A percentile compares a stretch with the other conserved stretches of the same genome.
Evolutionary conservation across 257 asterid species (phyloP).

Genomic region (Euphrasia confusa): DNA sequence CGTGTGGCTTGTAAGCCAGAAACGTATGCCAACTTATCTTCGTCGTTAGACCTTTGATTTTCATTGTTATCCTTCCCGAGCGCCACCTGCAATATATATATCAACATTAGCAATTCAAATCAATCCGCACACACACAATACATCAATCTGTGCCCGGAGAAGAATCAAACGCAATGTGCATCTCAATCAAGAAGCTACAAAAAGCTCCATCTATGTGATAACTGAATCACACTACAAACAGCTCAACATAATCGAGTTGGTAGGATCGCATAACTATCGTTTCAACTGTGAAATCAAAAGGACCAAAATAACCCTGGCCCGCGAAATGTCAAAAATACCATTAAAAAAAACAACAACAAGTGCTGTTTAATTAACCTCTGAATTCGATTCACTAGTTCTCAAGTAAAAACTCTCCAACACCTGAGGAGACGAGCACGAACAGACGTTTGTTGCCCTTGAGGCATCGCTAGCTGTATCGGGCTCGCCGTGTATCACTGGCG

Average conservation of each 20-base stretch:
- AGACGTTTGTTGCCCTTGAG: conserved; percentile 34
- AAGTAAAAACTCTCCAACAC: conserved; percentile 36
- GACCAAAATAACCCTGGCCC: too few relatives aligned
- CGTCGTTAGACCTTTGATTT: conserved; percentile 16
- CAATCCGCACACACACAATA: too few relatives aligned
- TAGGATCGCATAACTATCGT: too few relatives aligned
- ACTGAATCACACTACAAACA: too few relatives aligned
- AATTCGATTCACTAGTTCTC: conserved; percentile 32
- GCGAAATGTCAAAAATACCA: neutral
- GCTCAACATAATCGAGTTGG: too few relatives aligned
- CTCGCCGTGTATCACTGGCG: conserved; percentile 42
- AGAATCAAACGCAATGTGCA: too few relatives aligned
- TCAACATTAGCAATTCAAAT: neutral
- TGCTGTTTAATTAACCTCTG: conserved; percentile 36
- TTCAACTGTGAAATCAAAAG: too few relatives aligned
- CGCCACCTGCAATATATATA: conserved; percentile 35
- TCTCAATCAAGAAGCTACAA: too few relatives aligned
- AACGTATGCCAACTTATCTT: conserved; percentile 28
- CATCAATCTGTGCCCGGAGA: too few relatives aligned
- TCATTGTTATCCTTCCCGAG: conserved; percentile 28
- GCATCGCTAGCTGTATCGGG: conserved; percentile 42
- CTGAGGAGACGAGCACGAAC: conserved; percentile 38
- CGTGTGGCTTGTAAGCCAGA: conserved; percentile 36
- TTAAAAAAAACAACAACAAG: neutral
- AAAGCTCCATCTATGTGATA: too few relatives aligned